A percentile compares a stretch with the other conserved stretches of the same genome.
Evolutionary conservation across 495 filamentous ascomycete species (phyloP).

Genomic region (Penicillium coprophilum): DNA sequence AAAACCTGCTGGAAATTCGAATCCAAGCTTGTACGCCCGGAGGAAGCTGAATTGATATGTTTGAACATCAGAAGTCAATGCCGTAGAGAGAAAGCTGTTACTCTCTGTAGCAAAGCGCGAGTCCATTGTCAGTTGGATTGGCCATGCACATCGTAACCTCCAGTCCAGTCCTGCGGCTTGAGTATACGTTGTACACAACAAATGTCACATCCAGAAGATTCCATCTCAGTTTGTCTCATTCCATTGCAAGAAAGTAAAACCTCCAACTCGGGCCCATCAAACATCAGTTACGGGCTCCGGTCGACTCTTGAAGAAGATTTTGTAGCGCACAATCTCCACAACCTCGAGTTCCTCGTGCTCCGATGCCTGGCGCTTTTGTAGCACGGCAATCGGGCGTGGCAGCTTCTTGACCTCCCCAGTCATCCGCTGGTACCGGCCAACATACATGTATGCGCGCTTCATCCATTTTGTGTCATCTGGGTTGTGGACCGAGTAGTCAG

Average conservation of each 20-base stretch:
- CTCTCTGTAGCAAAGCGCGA: background rate
- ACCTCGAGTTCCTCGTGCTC: slow-evolving; percentile 60
- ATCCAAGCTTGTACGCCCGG: slow-evolving; percentile 1
- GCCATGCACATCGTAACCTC: background rate
- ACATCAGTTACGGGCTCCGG: slow-evolving; percentile 76
- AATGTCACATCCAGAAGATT: background rate
- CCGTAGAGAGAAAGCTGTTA: background rate
- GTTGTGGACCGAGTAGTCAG: slow-evolving; percentile 59
- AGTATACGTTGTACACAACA: background rate
- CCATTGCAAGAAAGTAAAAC: background rate
- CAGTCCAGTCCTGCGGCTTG: background rate
- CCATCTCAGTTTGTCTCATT: background rate
- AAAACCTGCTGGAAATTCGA: no score
- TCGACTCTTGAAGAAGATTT: slow-evolving; percentile 80
- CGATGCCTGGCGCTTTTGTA: slow-evolving; percentile 38
- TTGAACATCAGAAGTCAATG: background rate
- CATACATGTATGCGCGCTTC: slow-evolving; percentile 82
- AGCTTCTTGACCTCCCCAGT: slow-evolving; percentile 89
- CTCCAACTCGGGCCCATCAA: slow-evolving; percentile 17
- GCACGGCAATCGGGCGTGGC: slow-evolving; percentile 69
- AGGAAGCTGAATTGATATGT: background rate
- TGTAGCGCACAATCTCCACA: slow-evolving; percentile 84
- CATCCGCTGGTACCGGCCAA: slow-evolving; percentile 86
- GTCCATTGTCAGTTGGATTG: background rate
- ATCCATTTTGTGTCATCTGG: slow-evolving; percentile 68